Conservation (phyloP, 1,284 basidiomycete genomes). For the Sporisorium iseilematis-ciliati region DNA sequence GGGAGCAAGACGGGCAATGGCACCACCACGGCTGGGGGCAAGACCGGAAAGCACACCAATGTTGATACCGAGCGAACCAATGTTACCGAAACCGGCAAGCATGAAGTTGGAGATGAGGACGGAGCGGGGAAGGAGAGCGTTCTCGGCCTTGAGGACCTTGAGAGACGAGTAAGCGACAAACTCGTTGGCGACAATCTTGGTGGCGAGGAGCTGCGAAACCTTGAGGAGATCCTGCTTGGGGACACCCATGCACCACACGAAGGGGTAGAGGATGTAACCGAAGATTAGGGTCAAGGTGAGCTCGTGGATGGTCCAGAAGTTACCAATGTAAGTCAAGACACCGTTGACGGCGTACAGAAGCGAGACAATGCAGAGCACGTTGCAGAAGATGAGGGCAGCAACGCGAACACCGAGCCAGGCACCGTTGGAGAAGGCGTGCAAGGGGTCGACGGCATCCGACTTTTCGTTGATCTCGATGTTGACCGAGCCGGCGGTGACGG, state of each 20-base stretch:
- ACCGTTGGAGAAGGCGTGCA: constrained; percentile 89
- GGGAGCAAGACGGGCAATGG: constrained; percentile 79
- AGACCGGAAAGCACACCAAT: constrained; percentile 87
- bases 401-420: constrained; percentile 86
- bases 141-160: constrained; percentile 54
- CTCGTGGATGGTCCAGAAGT: constrained; percentile 81
- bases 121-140: constrained; percentile 79
- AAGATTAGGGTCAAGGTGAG: constrained; percentile 87
- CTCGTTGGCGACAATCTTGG: constrained; percentile 84
- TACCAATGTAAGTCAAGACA: constrained; percentile 87
- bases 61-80: constrained; percentile 83
- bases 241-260: constrained; percentile 76
- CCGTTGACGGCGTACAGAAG: constrained; percentile 86
- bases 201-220: constrained; percentile 78
- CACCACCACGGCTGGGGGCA: constrained; percentile 80
- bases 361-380: constrained; percentile 78
- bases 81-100: constrained; percentile 89
- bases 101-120: constrained; percentile 82
- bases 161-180: constrained; percentile 80
- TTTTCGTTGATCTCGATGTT: constrained; percentile 79
- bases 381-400: constrained; percentile 86
- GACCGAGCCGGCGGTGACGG: constrained; percentile 83
- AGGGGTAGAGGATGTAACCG: constrained; percentile 85
- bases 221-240: constrained; percentile 69
- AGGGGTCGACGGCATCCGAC: constrained; percentile 75